Evolutionary conservation across 148 eudicot genomes (phyloP).

Genomic region (Euryodendron excelsum): DNA sequence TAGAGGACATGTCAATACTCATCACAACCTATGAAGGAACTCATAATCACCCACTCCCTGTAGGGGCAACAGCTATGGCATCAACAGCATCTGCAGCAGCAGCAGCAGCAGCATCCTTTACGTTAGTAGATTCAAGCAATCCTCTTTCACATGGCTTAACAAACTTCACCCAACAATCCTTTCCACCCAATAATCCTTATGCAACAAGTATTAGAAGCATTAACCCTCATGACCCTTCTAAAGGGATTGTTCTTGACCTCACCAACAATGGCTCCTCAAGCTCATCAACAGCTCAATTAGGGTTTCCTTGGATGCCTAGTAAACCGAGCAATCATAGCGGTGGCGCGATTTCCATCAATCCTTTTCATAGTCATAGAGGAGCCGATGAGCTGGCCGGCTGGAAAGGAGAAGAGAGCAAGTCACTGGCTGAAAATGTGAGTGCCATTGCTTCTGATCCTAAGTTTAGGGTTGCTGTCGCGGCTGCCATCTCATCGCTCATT

Average conservation of each 20-base stretch:
- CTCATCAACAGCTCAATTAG: slow-evolving; percentile 25
- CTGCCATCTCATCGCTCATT: slow-evolving; percentile 51
- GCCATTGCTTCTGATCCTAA: slow-evolving; percentile 57
- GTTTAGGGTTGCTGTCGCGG: slow-evolving; percentile 62
- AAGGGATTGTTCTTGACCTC: slow-evolving; percentile 52
- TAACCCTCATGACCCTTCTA: slow-evolving; percentile 45
- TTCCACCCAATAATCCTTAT: slow-evolving; percentile 22
- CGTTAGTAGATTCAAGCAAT: slow-evolving; percentile 38
- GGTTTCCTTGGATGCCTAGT: slow-evolving; percentile 38
- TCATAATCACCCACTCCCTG: slow-evolving; percentile 60
- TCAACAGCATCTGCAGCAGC: slow-evolving; percentile 51
- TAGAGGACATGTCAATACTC: slow-evolving; percentile 62
- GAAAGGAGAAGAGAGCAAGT: slow-evolving; percentile 12
- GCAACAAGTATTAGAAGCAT: slow-evolving; percentile 24
- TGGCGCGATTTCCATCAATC: slow-evolving; percentile 1
- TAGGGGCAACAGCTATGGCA: slow-evolving; percentile 64
- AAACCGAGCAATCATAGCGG: too few species aligned
- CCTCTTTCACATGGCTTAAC: slow-evolving; percentile 17
- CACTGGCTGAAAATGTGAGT: slow-evolving; percentile 44
- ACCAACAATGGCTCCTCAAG: slow-evolving; percentile 27
- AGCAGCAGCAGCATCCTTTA: slow-evolving; percentile 38
- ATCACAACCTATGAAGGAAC: slow-evolving; percentile 65
- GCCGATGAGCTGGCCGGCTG: too few species aligned
- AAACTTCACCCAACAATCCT: slow-evolving; percentile 23
- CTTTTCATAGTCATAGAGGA: slow-evolving; percentile 20